phyloP scores from a whole-genome alignment of 129 eudicot species.

The Flaveria brownii region DNA sequence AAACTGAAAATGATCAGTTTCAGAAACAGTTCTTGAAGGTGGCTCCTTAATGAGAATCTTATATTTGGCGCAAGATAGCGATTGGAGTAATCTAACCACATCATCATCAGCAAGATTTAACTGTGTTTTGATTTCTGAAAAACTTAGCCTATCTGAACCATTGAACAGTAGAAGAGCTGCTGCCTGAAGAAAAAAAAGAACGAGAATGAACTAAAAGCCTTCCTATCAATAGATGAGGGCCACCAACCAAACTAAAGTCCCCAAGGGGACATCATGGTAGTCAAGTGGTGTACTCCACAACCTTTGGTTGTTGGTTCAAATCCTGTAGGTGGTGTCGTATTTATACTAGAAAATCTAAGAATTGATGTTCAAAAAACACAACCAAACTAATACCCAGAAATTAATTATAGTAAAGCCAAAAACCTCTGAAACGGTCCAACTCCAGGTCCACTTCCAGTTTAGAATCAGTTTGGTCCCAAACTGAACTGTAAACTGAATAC shows the following conservation, averaged over 20 bases:
- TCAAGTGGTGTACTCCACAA: too few relatives aligned
- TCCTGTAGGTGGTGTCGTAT: too few relatives aligned
- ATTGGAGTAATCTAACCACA: slow-evolving; percentile 67
- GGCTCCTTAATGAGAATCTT: slow-evolving; percentile 82
- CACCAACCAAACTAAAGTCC: not conserved
- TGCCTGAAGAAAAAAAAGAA: slow-evolving; percentile 44
- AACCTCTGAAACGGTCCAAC: not conserved
- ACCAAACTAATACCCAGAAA: not conserved
- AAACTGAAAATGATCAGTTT: slow-evolving; percentile 57
- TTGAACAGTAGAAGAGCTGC: slow-evolving; percentile 77
- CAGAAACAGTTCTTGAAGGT: slow-evolving; percentile 50
- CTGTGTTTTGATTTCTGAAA: slow-evolving; percentile 61
- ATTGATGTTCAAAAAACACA: too few relatives aligned
- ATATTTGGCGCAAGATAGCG: slow-evolving; percentile 82
- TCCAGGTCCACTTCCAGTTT: not conserved
- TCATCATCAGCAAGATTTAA: slow-evolving; percentile 82
- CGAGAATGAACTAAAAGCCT: not conserved
- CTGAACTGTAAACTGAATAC: not conserved
- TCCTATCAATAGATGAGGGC: not conserved
- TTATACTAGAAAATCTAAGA: too few relatives aligned
- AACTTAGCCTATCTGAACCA: slow-evolving; percentile 65
- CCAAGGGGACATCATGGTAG: too few relatives aligned
- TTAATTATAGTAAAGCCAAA: not conserved
- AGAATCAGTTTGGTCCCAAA: not conserved
- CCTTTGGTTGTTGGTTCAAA: too few relatives aligned